A percentile compares a stretch with the other conserved stretches of the same genome.
Conservation (phyloP, 108 stramenopile species). For the Craspedostauros australis region DNA sequence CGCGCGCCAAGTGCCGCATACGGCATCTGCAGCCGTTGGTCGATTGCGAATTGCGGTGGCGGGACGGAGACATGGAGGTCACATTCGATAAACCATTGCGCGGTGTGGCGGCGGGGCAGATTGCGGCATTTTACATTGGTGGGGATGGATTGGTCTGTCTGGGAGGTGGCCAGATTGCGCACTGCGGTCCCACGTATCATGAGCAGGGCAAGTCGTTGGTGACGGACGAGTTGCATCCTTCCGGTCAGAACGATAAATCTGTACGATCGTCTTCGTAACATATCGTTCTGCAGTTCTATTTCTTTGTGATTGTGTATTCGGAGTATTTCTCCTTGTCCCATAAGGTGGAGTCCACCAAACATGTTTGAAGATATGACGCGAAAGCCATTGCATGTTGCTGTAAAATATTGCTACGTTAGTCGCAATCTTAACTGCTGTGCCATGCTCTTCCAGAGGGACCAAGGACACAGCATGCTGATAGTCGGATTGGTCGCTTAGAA, state of each 20-base stretch:
- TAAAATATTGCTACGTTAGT: no score
- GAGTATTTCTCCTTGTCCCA: no score
- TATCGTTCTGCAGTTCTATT: no score
- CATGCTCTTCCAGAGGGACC: no score
- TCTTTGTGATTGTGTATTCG: no score
- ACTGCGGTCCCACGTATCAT: slow-evolving; percentile 37
- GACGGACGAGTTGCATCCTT: slow-evolving; percentile 30
- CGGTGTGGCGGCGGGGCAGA: slow-evolving; percentile 76
- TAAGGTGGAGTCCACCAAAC: no score
- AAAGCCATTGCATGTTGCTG: no score
- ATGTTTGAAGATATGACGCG: no score
- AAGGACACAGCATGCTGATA: no score
- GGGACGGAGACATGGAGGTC: slow-evolving; percentile 5
- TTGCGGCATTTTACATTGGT: slow-evolving; percentile 62
- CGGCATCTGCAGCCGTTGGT: slow-evolving; percentile 76
- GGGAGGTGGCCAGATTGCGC: slow-evolving; percentile 64
- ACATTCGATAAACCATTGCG: slow-evolving; percentile 57
- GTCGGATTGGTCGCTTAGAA: no score
- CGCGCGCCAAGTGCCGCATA: slow-evolving; percentile 44
- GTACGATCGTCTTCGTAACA: no score
- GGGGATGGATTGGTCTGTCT: slow-evolving; percentile 63
- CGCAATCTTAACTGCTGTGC: no score
- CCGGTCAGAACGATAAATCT: slow-evolving; percentile 32
- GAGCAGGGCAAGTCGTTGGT: slow-evolving; percentile 37
- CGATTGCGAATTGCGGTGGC: slow-evolving; percentile 38